Evolutionary conservation across 768 basidiomycete genomes (phyloP).

Genomic region (Collybia nuda): DNA sequence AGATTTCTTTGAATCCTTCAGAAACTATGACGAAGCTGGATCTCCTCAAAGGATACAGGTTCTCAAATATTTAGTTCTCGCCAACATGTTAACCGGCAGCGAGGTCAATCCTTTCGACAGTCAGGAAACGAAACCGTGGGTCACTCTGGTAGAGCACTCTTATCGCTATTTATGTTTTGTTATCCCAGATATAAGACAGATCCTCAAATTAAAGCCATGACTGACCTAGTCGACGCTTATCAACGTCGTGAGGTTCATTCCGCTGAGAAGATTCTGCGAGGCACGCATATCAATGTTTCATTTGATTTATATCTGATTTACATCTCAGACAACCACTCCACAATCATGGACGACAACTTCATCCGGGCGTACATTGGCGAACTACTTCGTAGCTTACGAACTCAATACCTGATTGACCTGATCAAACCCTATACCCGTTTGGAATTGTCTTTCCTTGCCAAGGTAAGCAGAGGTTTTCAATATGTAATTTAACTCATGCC

Average conservation of each 20-base stretch:
- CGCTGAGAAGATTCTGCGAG: slow-evolving; percentile 94
- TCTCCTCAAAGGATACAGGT: slow-evolving; percentile 97
- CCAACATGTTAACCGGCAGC: slow-evolving; percentile 97
- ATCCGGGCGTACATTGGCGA: slow-evolving; percentile 97
- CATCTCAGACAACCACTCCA: slow-evolving; percentile 79
- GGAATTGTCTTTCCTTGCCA: slow-evolving; percentile 90
- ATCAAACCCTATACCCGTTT: slow-evolving; percentile 97
- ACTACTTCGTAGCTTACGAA: slow-evolving; percentile 88
- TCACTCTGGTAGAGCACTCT: slow-evolving; percentile 4
- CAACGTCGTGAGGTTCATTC: slow-evolving; percentile 94
- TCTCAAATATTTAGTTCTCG: slow-evolving; percentile 95
- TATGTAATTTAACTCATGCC: background rate
- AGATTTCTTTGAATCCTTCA: slow-evolving; percentile 99
- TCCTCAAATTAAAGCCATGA: slow-evolving; percentile 97
- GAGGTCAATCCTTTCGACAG: slow-evolving; percentile 99
- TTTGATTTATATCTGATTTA: background rate
- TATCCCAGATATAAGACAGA: slow-evolving; percentile 86
- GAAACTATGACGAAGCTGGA: slow-evolving; percentile 97
- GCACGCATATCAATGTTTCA: slow-evolving; percentile 34
- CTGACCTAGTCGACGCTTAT: slow-evolving; percentile 94
- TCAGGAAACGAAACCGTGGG: slow-evolving; percentile 97
- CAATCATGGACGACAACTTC: slow-evolving; percentile 96
- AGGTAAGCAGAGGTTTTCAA: slow-evolving; percentile 44
- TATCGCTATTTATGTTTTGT: background rate
- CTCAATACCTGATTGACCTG: slow-evolving; percentile 95